phyloP scores from a whole-genome alignment of 805 yeast species.

The Yamadazyma phyllophila region DNA sequence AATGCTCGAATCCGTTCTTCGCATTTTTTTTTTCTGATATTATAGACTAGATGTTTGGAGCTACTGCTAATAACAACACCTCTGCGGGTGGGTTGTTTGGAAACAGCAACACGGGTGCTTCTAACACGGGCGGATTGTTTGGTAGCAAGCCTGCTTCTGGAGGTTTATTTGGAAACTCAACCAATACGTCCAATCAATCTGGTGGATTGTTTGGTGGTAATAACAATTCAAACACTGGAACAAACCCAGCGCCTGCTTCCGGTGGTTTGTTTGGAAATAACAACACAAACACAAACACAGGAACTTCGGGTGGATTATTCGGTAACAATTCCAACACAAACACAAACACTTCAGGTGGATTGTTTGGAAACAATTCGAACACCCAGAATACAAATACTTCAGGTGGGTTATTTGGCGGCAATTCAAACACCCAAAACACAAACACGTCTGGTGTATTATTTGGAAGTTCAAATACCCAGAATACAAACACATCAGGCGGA shows the following conservation, averaged over 20 bases:
- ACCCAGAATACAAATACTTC: neutral
- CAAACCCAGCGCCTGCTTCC: neutral
- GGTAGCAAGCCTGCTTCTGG: constrained; percentile 12
- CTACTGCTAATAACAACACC: constrained; percentile 5
- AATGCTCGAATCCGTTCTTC: constrained; percentile 1
- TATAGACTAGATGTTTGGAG: constrained; percentile 4
- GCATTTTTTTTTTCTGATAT: constrained; percentile 3
- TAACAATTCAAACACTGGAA: constrained; percentile 1
- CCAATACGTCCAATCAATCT: neutral
- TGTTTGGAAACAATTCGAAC: constrained; percentile 8
- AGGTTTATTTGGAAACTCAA: constrained; percentile 26
- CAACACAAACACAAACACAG: neutral
- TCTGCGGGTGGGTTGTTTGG: neutral
- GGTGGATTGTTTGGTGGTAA: constrained; percentile 13
- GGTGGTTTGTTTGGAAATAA: constrained; percentile 13
- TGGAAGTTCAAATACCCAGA: neutral
- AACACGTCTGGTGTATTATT: constrained; percentile 4
- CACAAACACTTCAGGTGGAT: constrained; percentile 4
- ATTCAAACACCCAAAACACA: neutral
- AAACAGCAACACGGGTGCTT: neutral
- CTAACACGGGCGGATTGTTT: constrained; percentile 5
- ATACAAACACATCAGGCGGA: constrained; percentile 15
- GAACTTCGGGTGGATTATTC: constrained; percentile 13
- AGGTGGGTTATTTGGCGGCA: neutral
- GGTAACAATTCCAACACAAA: constrained; percentile 7